These are phyloP conservation scores for Lactarius pseudohatsudake DNA, from an alignment of 768 basidiomycete species.

Conservation along the genomic window DNA sequence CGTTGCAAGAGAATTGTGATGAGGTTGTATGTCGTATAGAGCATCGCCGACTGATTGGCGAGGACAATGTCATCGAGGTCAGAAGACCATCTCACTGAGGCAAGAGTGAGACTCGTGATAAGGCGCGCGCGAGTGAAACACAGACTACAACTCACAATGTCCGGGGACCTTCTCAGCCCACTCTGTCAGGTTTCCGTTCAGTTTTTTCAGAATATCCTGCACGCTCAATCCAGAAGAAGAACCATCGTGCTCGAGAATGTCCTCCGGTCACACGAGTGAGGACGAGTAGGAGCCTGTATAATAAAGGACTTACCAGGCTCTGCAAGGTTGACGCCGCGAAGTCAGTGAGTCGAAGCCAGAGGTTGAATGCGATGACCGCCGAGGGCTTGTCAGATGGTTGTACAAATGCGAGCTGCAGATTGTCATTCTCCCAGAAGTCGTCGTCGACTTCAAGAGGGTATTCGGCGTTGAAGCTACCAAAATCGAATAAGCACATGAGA, in stretches of 20 bases:
- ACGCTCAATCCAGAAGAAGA: constrained; percentile 28
- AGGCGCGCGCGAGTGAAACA: neutral
- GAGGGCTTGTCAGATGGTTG: constrained; percentile 50
- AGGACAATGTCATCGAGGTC: constrained; percentile 39
- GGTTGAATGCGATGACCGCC: constrained; percentile 41
- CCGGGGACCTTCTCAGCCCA: constrained; percentile 36
- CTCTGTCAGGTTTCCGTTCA: constrained; percentile 46
- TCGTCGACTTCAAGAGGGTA: constrained; percentile 56
- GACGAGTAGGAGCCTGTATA: neutral
- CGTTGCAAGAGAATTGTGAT: constrained; percentile 75
- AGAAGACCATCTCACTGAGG: constrained; percentile 45
- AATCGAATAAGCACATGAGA: constrained; percentile 2
- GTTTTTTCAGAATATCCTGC: constrained; percentile 41
- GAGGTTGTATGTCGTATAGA: constrained; percentile 52
- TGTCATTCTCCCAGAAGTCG: constrained; percentile 50
- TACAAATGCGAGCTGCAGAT: constrained; percentile 42
- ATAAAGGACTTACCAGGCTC: constrained; percentile 41
- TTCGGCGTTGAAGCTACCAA: constrained; percentile 46
- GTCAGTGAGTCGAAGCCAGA: constrained; percentile 46
- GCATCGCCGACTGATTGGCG: constrained; percentile 44
- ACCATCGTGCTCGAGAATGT: constrained; percentile 10
- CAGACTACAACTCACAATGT: constrained; percentile 31
- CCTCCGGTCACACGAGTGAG: constrained; percentile 11
- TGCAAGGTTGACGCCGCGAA: constrained; percentile 46
- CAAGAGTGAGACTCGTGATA: neutral